These are phyloP conservation scores for Mucor sp. DNA, from an alignment of 371 early-diverging fungal species.

Conservation along the genomic window DNA sequence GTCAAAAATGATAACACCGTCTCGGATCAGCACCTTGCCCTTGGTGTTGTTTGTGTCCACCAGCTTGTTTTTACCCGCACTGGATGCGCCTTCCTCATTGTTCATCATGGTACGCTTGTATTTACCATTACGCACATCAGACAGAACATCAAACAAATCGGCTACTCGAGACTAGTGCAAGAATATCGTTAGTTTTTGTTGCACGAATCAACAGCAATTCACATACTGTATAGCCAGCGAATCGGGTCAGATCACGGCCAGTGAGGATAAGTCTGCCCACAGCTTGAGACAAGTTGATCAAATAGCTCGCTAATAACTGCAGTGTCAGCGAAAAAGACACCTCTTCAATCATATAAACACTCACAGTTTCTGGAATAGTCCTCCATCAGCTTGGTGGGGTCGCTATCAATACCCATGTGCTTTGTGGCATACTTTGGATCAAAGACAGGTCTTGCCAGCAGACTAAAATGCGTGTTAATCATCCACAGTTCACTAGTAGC, in stretches of 20 bases:
- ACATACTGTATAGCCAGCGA: conserved; percentile 71
- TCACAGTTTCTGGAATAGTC: conserved; percentile 84
- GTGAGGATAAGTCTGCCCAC: conserved; percentile 83
- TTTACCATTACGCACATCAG: conserved; percentile 69
- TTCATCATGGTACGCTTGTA: conserved; percentile 67
- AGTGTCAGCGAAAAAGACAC: neutral
- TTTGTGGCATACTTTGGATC: conserved; percentile 62
- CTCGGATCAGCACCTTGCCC: conserved; percentile 64
- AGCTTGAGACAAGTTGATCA: conserved; percentile 86
- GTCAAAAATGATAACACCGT: conserved; percentile 80
- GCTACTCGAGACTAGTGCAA: conserved; percentile 67
- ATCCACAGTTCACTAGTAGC: neutral
- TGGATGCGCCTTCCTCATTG: conserved; percentile 38
- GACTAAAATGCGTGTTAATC: conserved; percentile 25
- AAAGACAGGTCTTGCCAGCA: conserved; percentile 83
- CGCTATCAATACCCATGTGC: conserved; percentile 60
- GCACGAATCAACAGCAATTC: neutral
- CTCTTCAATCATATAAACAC: neutral
- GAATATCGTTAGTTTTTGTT: neutral
- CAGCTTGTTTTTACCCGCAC: conserved; percentile 30
- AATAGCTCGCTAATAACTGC: conserved; percentile 63
- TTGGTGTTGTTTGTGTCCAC: conserved; percentile 55
- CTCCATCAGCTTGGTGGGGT: conserved; percentile 84
- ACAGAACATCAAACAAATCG: conserved; percentile 73
- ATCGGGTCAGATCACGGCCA: conserved; percentile 80